Evolutionary conservation across 2,329 filamentous ascomycete species (phyloP).

Genomic region (Metarhizium robertsii): DNA sequence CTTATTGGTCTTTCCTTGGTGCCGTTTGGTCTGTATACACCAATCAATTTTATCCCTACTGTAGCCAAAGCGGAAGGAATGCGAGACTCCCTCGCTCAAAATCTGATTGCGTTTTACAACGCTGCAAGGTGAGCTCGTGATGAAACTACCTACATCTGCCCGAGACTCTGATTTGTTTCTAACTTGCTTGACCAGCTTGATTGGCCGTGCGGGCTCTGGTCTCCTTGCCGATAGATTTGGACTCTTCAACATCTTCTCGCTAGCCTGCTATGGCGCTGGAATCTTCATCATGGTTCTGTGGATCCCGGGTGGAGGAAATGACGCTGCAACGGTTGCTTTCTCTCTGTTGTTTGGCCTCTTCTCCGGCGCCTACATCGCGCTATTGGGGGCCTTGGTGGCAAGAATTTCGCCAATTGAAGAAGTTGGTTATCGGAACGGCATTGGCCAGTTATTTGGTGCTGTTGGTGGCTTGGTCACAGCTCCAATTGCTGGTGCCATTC

Average conservation of each 20-base stretch:
- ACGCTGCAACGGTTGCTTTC: constrained; percentile 16
- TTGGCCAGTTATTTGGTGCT: constrained; percentile 9
- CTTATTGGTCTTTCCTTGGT: constrained; percentile 17
- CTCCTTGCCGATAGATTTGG: constrained; percentile 16
- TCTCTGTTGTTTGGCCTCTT: constrained; percentile 19
- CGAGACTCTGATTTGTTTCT: background rate
- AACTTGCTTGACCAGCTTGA: constrained; percentile 7
- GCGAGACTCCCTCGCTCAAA: constrained; percentile 10
- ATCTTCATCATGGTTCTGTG: constrained; percentile 23
- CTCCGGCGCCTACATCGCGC: constrained; percentile 19
- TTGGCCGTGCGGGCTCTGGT: constrained; percentile 14
- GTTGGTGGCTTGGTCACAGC: constrained; percentile 10
- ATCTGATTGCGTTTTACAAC: constrained; percentile 15
- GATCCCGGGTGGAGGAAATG: constrained; percentile 16
- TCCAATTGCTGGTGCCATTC: constrained; percentile 14
- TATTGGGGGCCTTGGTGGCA: constrained; percentile 17
- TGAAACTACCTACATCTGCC: background rate
- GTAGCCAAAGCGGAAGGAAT: constrained; percentile 11
- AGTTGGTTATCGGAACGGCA: constrained; percentile 44
- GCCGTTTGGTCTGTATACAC: constrained; percentile 20
- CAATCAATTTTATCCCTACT: constrained; percentile 18
- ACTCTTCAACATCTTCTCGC: constrained; percentile 24
- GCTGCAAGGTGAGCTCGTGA: constrained; percentile 9
- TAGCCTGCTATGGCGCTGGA: constrained; percentile 30
- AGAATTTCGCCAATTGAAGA: constrained; percentile 44